Evolutionary conservation across 2,329 filamentous ascomycete genomes (phyloP), one percentile per base, ranked within the genome.

Genomic region (Diaporthe australafricana): DNA sequence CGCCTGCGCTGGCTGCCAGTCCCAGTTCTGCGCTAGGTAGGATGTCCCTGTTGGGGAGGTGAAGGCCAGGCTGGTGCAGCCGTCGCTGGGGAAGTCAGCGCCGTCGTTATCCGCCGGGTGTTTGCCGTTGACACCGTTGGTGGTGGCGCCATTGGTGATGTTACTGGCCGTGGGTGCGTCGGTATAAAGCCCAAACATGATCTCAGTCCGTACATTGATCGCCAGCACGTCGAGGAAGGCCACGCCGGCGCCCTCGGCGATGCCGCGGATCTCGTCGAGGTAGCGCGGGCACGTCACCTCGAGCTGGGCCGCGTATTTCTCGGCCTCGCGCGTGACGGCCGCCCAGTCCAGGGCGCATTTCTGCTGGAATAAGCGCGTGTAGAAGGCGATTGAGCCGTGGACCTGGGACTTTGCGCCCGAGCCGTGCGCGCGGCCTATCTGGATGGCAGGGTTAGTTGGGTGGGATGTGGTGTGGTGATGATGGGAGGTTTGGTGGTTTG

Each of bases 191-290:
- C 73, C 73, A 42, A 74, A 73, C 40, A 50, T 67, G 35, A 74
- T 73, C 50, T 74, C 73, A 1, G 73, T 74, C 20, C 73, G 73
- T 25, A 74, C 72, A 20, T 74, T 74, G 3, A 74, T 38, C 27
- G 73, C 73, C 7, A 74, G 53, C 3, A 74, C 40, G 42, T 74
- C 73, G 8, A 70, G 55, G 35, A 73, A 74, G 8, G 12, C 27
- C 3, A 72, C 68, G n/a, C 57, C 45, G 2, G 71, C 57, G 1
- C 73, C 73, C n/a, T 66, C 53, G 16, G 71, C 71, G 40, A 74
- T 53, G 1, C 73, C 73, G 8, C 60, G 40, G 1, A 73, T 68
- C 50, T 74, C 73, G 27, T 74, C 73, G 35, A 74, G 55, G 22
- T 71, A 70, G 3, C 71, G 73, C 27, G 62, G 57, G 42, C 68